Base-by-base conservation (phyloP, 805 yeast species). In the Ogataea nitratoaversa region DNA sequence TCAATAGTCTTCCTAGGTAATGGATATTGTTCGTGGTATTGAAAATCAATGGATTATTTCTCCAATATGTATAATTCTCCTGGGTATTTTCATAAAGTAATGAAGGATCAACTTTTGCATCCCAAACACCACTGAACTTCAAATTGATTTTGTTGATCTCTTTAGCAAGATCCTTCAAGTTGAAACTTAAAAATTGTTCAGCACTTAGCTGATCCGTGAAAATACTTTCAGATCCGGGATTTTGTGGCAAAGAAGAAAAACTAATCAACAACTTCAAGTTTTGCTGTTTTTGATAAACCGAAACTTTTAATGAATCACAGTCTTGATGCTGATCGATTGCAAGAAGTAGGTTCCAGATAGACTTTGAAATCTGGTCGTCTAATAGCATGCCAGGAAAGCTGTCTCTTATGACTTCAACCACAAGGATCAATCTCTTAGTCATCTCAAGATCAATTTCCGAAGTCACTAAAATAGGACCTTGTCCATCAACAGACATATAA, bases 41-140 rank as follows among this genome's bases (percentile, higher is more conserved):
- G 66, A 87, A 88, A 6, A 87, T 75, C 36, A 90, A 69, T 2
- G 97, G 95, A 52, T 88, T 87, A 43, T 66, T 70, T 43, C 70
- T 70, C 63, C 71, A 72, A 46, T 73, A 68, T 20, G 56, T 44
- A 41, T 66, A 70, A 16, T 42, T 76, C 52, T 40, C 76, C 63
- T 45, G 78, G 53, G 62, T 67, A 49, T 67, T 65, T 40, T 76
- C 79, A 46, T 83, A 78, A 29, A 89, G 67, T 41, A 90, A 67
- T 0, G 95, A 83, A 42, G 82, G 78, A 63, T 91, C 98, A 12
- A 67, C 62, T 45, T 82, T 73, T 3, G 96, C 89, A 41, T 85
- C 81, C 97, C 97, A 91, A 2, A 62, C 54, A 16, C 62, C 62
- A 59, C 77, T 79, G 53, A 84, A 85, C 37, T 72, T 72, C 42